Base-by-base conservation (phyloP, 192 early-diverging fungal species). In the Umbelopsis ramanniana region DNA sequence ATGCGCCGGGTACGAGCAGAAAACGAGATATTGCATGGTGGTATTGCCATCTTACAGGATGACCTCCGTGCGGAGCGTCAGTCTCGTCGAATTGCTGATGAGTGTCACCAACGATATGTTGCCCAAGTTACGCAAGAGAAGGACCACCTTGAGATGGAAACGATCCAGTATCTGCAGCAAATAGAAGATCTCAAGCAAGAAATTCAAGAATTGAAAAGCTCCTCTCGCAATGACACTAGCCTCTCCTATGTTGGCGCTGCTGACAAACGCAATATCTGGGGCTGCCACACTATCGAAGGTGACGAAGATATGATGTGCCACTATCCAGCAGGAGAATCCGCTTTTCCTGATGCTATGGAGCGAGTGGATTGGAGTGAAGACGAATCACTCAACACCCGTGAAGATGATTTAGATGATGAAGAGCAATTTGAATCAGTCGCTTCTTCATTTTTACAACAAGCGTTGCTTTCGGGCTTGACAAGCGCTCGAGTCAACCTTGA, bases 401-500 rank as follows among this genome's bases (percentile, higher is more conserved):
- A 78, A 35, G 75, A 75, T 4, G 80, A 74, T n/a, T 53, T 76
- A 10, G 79, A 81, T 4, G 72, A 74, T 22, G 73, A 71, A 23
- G 78, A 75, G 24, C 47, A 53, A 6, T 85, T 83, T 68, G 78
- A 79, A 29, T 54, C 71, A 11, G 60, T 81, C 50, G 82, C 78
- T 2, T 47, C 72, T 10, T 82, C 78, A 11, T 72, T 73, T 22
- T 45, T 85, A 11, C 70, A 66, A 29, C 79, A 83, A 33, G 82
- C 84, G 0, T 74, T 79, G 14, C 48, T 68, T 6, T 80, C 82
- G 15, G 70, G 75, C 23, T 60, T 83, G 17, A 79, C 80, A 17
- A 75, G 73, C 48, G 84, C 82, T 11, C 80, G 79, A 60, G 76
- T 78, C 2, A 76, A 80, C 23, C 68, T 85, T 50, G 79, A 81